Evolutionary conservation across 2,329 filamentous ascomycete genomes (phyloP), one percentile per base, ranked within the genome.

Genomic region (Fusarium duplospermum): DNA sequence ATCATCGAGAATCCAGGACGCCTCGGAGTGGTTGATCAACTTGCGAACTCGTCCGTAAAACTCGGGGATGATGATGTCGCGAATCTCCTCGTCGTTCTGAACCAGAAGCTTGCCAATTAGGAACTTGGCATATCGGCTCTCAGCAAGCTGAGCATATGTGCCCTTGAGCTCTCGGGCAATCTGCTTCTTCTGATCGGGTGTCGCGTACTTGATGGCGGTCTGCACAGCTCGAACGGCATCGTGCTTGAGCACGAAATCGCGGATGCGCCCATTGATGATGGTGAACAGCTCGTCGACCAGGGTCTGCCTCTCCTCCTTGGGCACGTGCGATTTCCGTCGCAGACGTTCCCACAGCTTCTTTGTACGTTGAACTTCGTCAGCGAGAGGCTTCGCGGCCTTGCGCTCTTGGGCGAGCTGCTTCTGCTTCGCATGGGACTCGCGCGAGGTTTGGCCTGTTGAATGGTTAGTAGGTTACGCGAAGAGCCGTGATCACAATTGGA

Each of bases 301-400:
- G 81, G 93, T 89, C 83, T 96, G 93, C 72, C 96, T 90, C 86
- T 99, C 95, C 42, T 97, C 94, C 78, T 93, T 91, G 45, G 95
- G 93, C 2, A 99, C 94, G 79, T 98, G 94, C 4, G 95, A 98
- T 86, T 98, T 98, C 78, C 94, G 89, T 74, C 96, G 93, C 80
- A 99, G 85, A 71, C 93, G 91, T 86, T 99, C 96, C 97, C 96
- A 99, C 62, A 99, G 89, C 86, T 98, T 97, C 88, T 99, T 99
- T 63, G 94, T 93, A 71, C 95, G 92, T 72, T 92, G 90, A 74
- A 98, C 92, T 80, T 93, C 91, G 82, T 98, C 95, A 80, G 96
- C 95, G 76, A 98, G 92, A 27, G 96, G 96, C 85, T 98, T 98
- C 50, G 93, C 92, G 40, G 94, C 92, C 87, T 95, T 98, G 77